Evolutionary conservation across 345 rosid genomes (phyloP), one percentile per base, ranked within the genome.

Genomic region (Rhodamnia argentea): DNA sequence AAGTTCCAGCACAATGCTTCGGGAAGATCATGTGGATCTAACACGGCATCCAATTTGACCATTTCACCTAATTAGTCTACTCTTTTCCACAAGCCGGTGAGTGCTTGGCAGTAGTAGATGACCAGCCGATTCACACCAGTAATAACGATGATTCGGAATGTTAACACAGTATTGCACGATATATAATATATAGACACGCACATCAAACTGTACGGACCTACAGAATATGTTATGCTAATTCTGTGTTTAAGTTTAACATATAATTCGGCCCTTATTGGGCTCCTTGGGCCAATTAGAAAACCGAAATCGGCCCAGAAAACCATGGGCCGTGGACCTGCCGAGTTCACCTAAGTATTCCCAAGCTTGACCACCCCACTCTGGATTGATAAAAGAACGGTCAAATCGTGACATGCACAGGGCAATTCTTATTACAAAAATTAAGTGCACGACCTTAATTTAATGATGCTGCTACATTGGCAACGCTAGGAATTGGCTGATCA

Each of bases 101-200:
- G 11, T 14, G 16, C 6, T 8, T 0, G 2, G 74, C 40, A 27
- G 5, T 0, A 2, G 1, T 27, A 10, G 22, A 60, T 13, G 0
- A 60, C 27, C 15, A 13, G 29, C 74, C 2, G 10, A 14, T 27
- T 5, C 10, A 27, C 22, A 27, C 16, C 40, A 7, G 15, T 0
- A n/a, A 0, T 27, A 27, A 60, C 10, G 11, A 15, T 1, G 0
- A 8, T 37, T 32, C 10, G 1, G 22, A 62, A 27, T 14, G 20
- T 62, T 55, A 60, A 60, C 18, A 60, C 37, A 60, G 13, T 60
- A 60, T n/a, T 32, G 3, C 13, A 14, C 18, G 4, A 59, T 27
- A 62, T 27, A 59, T 24, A 27, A 13, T 16, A 10, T 9, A 9
- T 32, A 1, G 9, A 32, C 4, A 8, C 0, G 10, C 22, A 20